phyloP scores from a whole-genome alignment of 768 basidiomycete species.

The Lentinula edodes region DNA sequence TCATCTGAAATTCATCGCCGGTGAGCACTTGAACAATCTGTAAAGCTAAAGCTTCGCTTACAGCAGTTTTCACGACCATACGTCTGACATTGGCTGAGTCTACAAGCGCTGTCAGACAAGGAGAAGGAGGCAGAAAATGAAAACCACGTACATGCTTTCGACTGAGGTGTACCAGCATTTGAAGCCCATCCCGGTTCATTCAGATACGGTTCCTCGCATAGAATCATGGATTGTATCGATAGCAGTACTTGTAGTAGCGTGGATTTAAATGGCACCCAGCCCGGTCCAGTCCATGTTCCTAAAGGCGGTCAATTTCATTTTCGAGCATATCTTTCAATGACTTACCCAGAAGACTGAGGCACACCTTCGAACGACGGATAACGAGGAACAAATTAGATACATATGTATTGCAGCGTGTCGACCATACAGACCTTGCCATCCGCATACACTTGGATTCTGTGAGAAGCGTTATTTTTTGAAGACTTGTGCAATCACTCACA shows the following conservation, averaged over 20 bases:
- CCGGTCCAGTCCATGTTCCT: conserved; percentile 91
- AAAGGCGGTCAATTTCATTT: conserved; percentile 22
- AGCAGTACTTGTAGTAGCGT: conserved; percentile 76
- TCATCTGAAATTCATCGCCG: conserved; percentile 50
- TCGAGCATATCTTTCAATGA: not conserved
- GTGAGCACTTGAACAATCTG: not conserved
- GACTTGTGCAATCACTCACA: conserved; percentile 67
- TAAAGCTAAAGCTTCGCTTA: conserved; percentile 24
- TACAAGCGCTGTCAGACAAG: conserved; percentile 18
- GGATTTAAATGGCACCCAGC: conserved; percentile 34
- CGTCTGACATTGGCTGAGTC: conserved; percentile 90
- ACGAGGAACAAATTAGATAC: not conserved
- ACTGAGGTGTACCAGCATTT: conserved; percentile 67
- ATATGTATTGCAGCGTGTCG: conserved; percentile 40
- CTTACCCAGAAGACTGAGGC: not conserved
- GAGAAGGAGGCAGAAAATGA: conserved; percentile 6
- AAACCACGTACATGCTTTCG: conserved; percentile 56
- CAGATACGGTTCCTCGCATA: conserved; percentile 89
- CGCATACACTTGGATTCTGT: conserved; percentile 16
- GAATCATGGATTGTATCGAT: conserved; percentile 94
- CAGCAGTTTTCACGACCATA: conserved; percentile 88
- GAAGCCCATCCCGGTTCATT: conserved; percentile 90
- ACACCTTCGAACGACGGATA: not conserved
- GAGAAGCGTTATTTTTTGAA: not conserved
- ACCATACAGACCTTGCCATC: conserved; percentile 92